phyloP scores from a whole-genome alignment of 768 basidiomycete genomes.

The Punctularia strigosozonata region DNA sequence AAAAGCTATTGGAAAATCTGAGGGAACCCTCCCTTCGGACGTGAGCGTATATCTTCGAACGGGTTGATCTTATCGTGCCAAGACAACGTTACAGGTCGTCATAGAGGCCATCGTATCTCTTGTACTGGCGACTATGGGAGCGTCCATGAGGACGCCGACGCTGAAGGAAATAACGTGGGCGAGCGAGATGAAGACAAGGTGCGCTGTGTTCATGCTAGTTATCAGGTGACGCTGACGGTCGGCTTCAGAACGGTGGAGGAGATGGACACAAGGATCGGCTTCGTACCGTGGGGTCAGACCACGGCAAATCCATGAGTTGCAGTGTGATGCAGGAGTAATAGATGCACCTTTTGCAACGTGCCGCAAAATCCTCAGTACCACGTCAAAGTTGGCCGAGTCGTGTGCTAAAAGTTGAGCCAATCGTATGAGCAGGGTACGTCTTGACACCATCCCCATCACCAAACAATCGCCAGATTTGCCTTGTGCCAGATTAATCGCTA shows the following conservation, averaged over 20 bases:
- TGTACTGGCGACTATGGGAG: constrained; percentile 59
- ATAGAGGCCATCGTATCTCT: constrained; percentile 55
- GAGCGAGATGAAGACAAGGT: constrained; percentile 81
- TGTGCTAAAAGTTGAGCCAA: too few relatives aligned
- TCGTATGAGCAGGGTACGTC: too few relatives aligned
- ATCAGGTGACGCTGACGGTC: not conserved
- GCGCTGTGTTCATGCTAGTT: constrained; percentile 10
- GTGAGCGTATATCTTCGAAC: constrained; percentile 24
- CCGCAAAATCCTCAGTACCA: too few relatives aligned
- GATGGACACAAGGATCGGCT: not conserved
- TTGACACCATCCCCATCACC: too few relatives aligned
- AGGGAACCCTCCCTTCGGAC: constrained; percentile 51
- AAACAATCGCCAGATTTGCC: too few relatives aligned
- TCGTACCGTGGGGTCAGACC: not conserved
- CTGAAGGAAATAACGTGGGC: constrained; percentile 82
- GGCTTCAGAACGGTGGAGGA: not conserved
- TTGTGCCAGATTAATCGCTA: too few relatives aligned
- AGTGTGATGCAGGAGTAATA: too few relatives aligned
- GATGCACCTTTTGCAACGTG: too few relatives aligned
- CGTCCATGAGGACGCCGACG: constrained; percentile 52
- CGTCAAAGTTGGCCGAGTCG: too few relatives aligned
- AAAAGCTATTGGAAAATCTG: constrained; percentile 65
- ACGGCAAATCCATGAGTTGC: too few relatives aligned
- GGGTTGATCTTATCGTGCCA: not conserved
- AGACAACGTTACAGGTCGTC: constrained; percentile 36